phyloP scores from a whole-genome alignment of 2,329 filamentous ascomycete species.

The Epichloe bromicola region DNA sequence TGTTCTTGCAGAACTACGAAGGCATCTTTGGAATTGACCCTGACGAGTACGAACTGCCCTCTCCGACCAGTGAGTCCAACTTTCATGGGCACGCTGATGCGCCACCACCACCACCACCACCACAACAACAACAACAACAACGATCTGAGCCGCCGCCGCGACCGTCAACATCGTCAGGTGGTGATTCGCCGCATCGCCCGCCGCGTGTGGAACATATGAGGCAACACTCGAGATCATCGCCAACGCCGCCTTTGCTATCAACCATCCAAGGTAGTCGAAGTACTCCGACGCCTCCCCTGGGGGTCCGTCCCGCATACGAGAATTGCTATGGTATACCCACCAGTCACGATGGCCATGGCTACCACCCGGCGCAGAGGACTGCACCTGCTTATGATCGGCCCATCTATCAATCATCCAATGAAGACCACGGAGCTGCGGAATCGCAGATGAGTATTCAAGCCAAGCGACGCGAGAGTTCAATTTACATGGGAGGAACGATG shows the following conservation, averaged over 20 bases:
- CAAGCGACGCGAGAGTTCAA: constrained; percentile 46
- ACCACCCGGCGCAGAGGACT: constrained; percentile 10
- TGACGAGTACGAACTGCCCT: constrained; percentile 47
- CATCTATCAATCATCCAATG: constrained; percentile 17
- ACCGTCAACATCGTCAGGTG: constrained; percentile 35
- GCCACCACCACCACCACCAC: constrained; percentile 4
- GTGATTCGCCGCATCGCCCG: constrained; percentile 39
- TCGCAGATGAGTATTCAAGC: constrained; percentile 17
- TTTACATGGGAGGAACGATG: constrained; percentile 38
- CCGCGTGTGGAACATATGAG: constrained; percentile 21
- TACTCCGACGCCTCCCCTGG: constrained; percentile 31
- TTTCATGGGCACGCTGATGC: constrained; percentile 18
- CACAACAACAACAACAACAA: background rate
- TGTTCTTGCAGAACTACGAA: constrained; percentile 84
- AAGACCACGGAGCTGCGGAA: constrained; percentile 10
- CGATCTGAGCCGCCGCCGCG: constrained; percentile 24
- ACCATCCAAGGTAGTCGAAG: constrained; percentile 19
- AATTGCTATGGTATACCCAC: constrained; percentile 20
- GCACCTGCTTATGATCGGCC: constrained; percentile 26
- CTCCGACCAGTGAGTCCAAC: constrained; percentile 27
- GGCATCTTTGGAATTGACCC: constrained; percentile 67
- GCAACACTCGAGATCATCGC: constrained; percentile 24
- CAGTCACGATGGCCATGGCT: constrained; percentile 12
- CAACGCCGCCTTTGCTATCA: constrained; percentile 36
- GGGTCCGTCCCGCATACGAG: constrained; percentile 32